phyloP scores from a whole-genome alignment of 139 green algal species.

The Tetraselmis chui region DNA sequence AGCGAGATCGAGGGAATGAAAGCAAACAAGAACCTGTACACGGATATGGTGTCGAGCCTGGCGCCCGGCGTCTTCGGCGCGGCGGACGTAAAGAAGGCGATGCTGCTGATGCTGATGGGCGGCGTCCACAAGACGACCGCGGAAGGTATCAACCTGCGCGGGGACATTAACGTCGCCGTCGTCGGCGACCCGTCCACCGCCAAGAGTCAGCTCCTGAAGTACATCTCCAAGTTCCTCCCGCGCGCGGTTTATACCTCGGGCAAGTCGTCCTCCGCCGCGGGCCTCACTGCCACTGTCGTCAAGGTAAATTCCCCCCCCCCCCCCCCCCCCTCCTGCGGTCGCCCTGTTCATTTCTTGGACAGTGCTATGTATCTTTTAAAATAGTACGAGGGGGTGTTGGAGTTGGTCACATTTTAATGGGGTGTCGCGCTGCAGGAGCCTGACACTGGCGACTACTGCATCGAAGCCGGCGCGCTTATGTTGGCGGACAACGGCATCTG shows the following conservation, averaged over 20 bases:
- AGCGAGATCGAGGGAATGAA: slow-evolving; percentile 39
- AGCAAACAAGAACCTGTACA: slow-evolving; percentile 38
- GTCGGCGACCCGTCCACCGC: slow-evolving; percentile 93
- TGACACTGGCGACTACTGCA: slow-evolving; percentile 90
- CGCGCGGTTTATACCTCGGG: slow-evolving; percentile 94
- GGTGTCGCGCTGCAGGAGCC: slow-evolving; percentile 53
- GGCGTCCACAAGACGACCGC: slow-evolving; percentile 81
- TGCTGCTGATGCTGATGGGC: slow-evolving; percentile 90
- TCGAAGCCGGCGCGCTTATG: slow-evolving; percentile 98
- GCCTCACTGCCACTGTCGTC: slow-evolving; percentile 94
- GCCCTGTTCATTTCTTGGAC: too few species aligned
- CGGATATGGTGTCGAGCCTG: slow-evolving; percentile 62
- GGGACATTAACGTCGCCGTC: slow-evolving; percentile 98
- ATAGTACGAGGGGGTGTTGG: background rate
- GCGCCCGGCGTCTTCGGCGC: slow-evolving; percentile 81
- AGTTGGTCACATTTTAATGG: background rate
- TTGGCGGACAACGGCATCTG: slow-evolving; percentile 94
- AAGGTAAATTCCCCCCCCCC: slow-evolving; percentile 39
- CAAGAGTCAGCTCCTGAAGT: slow-evolving; percentile 90
- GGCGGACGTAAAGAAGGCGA: slow-evolving; percentile 76
- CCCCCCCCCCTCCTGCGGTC: background rate
- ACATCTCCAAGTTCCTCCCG: slow-evolving; percentile 79
- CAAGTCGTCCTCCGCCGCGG: slow-evolving; percentile 91
- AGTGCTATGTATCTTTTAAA: too few species aligned
- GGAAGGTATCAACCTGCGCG: slow-evolving; percentile 84